Percentiles rank a stretch among this genome's conserved stretches.
These are phyloP conservation scores for Leccinum olivaceopallidum DNA, from an alignment of 768 basidiomycete species.

Conservation along the genomic window DNA sequence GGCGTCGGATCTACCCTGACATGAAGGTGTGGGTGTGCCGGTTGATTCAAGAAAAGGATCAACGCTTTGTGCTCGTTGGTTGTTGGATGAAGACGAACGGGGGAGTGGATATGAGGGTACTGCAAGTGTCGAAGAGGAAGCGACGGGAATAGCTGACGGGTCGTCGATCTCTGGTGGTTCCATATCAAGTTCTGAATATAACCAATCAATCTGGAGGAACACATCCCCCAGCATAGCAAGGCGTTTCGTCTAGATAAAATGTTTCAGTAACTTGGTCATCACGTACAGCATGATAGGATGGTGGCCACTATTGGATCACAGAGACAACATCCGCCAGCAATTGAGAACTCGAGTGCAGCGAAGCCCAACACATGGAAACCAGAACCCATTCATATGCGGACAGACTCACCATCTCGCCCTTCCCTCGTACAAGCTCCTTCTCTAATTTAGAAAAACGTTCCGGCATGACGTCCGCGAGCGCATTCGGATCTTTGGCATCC, in stretches of 20 bases:
- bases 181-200: slow-evolving; percentile 82
- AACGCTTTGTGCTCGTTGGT: slow-evolving; percentile 12
- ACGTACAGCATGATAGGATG: neutral
- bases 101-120: slow-evolving; percentile 37
- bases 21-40: slow-evolving; percentile 50
- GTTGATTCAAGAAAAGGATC: slow-evolving; percentile 31
- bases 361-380: neutral
- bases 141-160: slow-evolving; percentile 26
- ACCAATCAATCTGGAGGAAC: slow-evolving; percentile 78
- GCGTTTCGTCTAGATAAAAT: slow-evolving; percentile 57
- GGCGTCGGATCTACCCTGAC: slow-evolving; percentile 36
- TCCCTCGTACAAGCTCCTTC: slow-evolving; percentile 82
- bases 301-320: neutral
- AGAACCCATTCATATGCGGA: neutral
- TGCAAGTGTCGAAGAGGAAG: slow-evolving; percentile 43
- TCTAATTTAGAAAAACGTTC: slow-evolving; percentile 81
- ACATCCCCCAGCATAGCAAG: slow-evolving; percentile 59
- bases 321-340: neutral
- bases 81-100: slow-evolving; percentile 46
- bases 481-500: slow-evolving; percentile 34
- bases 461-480: slow-evolving; percentile 71
- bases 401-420: slow-evolving; percentile 78
- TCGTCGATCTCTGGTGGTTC: slow-evolving; percentile 57
- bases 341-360: neutral
- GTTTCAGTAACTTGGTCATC: slow-evolving; percentile 2